Evolutionary conservation across 2,329 filamentous ascomycete species (phyloP), one percentile per base, ranked within the genome.

Genomic region (Madurella mycetomatis): DNA sequence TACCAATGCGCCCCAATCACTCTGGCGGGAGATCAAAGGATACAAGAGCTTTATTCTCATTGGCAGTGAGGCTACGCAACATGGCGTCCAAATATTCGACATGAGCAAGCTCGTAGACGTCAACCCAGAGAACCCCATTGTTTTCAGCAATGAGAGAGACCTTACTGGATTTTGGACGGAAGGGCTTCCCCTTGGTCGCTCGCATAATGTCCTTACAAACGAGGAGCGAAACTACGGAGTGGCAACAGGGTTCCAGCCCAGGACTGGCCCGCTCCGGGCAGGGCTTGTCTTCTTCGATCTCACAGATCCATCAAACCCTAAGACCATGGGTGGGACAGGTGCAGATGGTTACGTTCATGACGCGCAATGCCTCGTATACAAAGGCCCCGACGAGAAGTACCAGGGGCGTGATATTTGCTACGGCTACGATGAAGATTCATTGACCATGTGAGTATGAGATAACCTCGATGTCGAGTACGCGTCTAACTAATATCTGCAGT

Each of bases 31-130:
- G 58, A 73, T 74, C 62, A 69, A 70, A 46, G 71, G 72, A 16
- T 70, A 72, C 62, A 68, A 73, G 53, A 65, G 69, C 54, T 75
- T 72, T 53, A 69, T 72, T 49, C 67, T 73, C 55, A 72, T 75
- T 32, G 72, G 72, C 8, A 68, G 69, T 41, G 72, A 75, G 59
- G 75, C 79, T 0, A 57, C 60, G 7, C 65, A 70, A 51, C 82
- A 85, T 63, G 78, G 79, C 47, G 73, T 86, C 19, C 83, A 86
- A 65, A 78, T 85, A 64, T 86, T 86, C 60, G 82, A 86, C 64
- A 74, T 84, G 73, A 79, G 71, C 61, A 83, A 77, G 71, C 72
- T 82, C 2, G 65, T 76, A 32, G 66, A 66, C 19, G 61, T 81
- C 44, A 67, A 77, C 61, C 71, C 75, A 0, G 63, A 72, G 5